phyloP scores from a whole-genome alignment of 1,284 basidiomycete species.

The Tilletia caries region DNA sequence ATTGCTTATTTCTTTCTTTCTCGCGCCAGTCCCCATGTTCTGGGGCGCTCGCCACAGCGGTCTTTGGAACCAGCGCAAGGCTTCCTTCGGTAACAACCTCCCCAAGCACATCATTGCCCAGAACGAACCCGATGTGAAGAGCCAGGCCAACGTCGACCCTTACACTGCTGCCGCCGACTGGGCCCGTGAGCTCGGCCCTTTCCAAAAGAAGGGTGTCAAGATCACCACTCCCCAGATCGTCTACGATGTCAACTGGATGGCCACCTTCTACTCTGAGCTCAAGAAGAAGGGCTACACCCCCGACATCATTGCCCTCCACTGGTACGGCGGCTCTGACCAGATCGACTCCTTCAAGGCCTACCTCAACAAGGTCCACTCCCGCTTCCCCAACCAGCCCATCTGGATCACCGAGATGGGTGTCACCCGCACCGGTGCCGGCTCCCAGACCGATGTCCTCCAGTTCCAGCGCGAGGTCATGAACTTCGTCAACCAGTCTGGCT shows the following conservation, averaged over 20 bases:
- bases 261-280: constrained; percentile 39
- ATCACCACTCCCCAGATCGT: constrained; percentile 48
- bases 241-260: constrained; percentile 46
- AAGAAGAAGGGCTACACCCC: constrained; percentile 35
- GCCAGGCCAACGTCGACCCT: constrained; percentile 32
- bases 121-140: constrained; percentile 48
- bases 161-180: constrained; percentile 35
- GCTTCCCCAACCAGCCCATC: constrained; percentile 24
- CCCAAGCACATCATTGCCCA: constrained; percentile 37
- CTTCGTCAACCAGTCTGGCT: constrained; percentile 33
- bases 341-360: constrained; percentile 38
- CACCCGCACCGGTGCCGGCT: constrained; percentile 29
- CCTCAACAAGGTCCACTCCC: constrained; percentile 30
- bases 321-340: constrained; percentile 45
- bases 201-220: constrained; percentile 37
- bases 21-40: constrained; percentile 34
- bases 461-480: constrained; percentile 34
- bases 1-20: neutral
- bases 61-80: constrained; percentile 39
- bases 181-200: constrained; percentile 44
- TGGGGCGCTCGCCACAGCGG: constrained; percentile 40
- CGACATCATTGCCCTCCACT: constrained; percentile 48
- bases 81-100: constrained; percentile 24
- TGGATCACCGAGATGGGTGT: constrained; percentile 52
- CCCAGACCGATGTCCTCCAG: constrained; percentile 28